Conservation (phyloP, 306 rosid genomes). For the Psophocarpus tetragonolobus region DNA sequence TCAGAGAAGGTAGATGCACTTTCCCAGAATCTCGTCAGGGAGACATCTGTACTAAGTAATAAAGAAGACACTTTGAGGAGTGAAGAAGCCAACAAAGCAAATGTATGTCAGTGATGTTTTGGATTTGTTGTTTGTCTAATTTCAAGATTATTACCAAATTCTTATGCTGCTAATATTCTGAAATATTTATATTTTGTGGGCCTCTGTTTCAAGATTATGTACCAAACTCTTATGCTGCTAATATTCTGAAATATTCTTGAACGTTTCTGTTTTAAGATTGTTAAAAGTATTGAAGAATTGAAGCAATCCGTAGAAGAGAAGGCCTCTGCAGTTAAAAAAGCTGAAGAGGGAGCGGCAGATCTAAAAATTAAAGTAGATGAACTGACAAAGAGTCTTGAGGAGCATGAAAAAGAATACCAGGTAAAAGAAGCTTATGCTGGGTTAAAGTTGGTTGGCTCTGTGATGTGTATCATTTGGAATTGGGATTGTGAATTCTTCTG, state of each 20-base stretch:
- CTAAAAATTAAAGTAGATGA: constrained; percentile 68
- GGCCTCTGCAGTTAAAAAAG: constrained; percentile 68
- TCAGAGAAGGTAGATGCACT: constrained; percentile 71
- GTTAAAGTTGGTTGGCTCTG: neutral
- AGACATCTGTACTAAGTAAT: constrained; percentile 67
- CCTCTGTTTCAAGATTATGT: neutral
- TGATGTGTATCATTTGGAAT: neutral
- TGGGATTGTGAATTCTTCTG: constrained; percentile 2
- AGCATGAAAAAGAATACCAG: constrained; percentile 85
- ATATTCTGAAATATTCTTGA: constrained; percentile 27
- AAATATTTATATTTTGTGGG: no score
- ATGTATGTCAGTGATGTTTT: constrained; percentile 49
- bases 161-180: constrained; percentile 20
- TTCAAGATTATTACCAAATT: neutral
- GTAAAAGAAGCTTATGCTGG: constrained; percentile 42
- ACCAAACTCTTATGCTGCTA: neutral
- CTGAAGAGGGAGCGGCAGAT: constrained; percentile 92
- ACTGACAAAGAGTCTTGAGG: constrained; percentile 70
- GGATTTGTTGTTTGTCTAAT: constrained; percentile 16
- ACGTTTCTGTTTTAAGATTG: constrained; percentile 52
- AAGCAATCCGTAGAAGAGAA: constrained; percentile 73
- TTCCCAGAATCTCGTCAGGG: constrained; percentile 80
- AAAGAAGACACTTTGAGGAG: constrained; percentile 75
- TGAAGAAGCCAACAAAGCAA: constrained; percentile 74
- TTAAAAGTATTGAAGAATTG: constrained; percentile 75